phyloP scores from a whole-genome alignment of 164 flowering plant species.

The Tetrastigma voinierianum region DNA sequence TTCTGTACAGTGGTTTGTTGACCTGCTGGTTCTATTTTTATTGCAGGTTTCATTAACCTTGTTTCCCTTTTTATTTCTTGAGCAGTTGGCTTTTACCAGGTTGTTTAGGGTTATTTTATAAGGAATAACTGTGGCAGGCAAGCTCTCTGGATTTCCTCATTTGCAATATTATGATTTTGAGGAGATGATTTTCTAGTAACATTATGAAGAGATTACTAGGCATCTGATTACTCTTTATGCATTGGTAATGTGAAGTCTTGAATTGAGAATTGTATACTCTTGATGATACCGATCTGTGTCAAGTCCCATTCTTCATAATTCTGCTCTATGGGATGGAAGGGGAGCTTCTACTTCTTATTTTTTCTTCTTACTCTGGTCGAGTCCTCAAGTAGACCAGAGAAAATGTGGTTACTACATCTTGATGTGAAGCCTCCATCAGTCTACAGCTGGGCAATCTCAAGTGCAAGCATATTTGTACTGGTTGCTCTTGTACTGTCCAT shows the following conservation, averaged over 20 bases:
- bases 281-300: not conserved
- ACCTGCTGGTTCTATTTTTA: constrained; percentile 1
- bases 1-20: not conserved
- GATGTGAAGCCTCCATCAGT: constrained; percentile 32
- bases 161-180: not conserved
- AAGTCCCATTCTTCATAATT: not conserved
- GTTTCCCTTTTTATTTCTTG: not conserved
- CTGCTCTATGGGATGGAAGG: constrained; percentile 48
- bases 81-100: not conserved
- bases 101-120: no score
- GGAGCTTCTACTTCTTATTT: constrained; percentile 32
- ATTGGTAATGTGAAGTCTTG: not conserved
- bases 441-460: constrained; percentile 67
- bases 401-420: constrained; percentile 40
- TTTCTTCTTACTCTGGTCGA: constrained; percentile 44
- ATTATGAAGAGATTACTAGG: not conserved
- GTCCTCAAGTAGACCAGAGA: constrained; percentile 46
- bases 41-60: constrained; percentile 1
- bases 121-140: not conserved
- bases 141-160: not conserved
- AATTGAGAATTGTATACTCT: not conserved
- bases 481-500: constrained; percentile 76
- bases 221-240: not conserved
- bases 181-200: not conserved
- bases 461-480: constrained; percentile 78